These are phyloP conservation scores for Ciborinia camelliae DNA, from an alignment of 2,329 filamentous ascomycete genomes.

Conservation along the genomic window DNA sequence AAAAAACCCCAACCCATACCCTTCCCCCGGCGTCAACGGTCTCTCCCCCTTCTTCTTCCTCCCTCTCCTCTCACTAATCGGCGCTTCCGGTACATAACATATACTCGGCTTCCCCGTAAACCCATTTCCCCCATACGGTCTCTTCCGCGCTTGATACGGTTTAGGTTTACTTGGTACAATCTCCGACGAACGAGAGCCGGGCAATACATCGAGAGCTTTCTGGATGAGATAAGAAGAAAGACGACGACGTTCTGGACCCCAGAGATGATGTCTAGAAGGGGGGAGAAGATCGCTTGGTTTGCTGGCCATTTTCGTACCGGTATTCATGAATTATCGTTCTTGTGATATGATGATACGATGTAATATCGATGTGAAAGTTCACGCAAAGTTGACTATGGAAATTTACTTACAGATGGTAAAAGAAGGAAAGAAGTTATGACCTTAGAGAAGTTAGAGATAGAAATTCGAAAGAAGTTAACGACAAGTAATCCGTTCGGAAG, in stretches of 20 bases:
- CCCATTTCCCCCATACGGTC: background rate
- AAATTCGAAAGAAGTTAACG: background rate
- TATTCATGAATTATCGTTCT: background rate
- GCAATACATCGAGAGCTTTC: constrained; percentile 4
- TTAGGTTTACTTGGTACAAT: background rate
- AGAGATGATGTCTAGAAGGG: background rate
- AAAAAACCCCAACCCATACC: constrained; percentile 1
- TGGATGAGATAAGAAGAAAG: constrained; percentile 3
- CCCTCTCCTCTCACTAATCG: background rate
- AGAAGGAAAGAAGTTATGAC: too few relatives aligned
- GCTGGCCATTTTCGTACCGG: background rate
- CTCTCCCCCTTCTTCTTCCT: background rate
- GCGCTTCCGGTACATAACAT: constrained; percentile 8
- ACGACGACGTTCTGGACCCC: constrained; percentile 7
- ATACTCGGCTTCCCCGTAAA: constrained; percentile 12
- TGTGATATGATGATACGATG: too few relatives aligned
- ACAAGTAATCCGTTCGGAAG: background rate
- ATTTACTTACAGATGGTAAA: background rate
- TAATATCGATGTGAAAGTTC: too few relatives aligned
- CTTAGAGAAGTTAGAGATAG: background rate
- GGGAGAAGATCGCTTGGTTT: background rate
- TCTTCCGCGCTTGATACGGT: background rate
- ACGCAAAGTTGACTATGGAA: background rate
- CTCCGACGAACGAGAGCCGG: background rate
- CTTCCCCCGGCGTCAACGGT: background rate